These are phyloP conservation scores for Parietichytrium sp. DNA, from an alignment of 108 stramenopile species.

Conservation along the genomic window DNA sequence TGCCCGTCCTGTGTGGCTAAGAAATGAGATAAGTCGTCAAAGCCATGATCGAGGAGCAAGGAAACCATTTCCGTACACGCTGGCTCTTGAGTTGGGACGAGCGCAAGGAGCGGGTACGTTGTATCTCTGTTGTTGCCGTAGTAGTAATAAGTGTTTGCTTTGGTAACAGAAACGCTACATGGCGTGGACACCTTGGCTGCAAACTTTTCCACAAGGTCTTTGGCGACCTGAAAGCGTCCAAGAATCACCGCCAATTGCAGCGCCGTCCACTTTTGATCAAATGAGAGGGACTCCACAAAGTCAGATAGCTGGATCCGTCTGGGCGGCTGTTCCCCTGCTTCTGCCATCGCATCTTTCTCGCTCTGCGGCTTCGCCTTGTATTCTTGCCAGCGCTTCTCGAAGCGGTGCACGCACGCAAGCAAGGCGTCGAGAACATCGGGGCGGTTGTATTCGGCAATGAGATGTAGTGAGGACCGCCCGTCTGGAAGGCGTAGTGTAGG, in stretches of 20 bases:
- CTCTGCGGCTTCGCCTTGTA: conserved; percentile 5
- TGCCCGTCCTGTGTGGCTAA: too few species aligned
- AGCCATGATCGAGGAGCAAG: not conserved
- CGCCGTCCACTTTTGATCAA: not conserved
- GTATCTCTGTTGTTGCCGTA: not conserved
- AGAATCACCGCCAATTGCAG: conserved; percentile 7
- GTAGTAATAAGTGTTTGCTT: not conserved
- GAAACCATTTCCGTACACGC: not conserved
- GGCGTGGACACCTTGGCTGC: not conserved
- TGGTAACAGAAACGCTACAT: too few species aligned
- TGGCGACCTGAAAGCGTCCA: not conserved
- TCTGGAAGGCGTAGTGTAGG: conserved; percentile 34
- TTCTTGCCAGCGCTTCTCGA: not conserved
- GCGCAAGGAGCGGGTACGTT: not conserved
- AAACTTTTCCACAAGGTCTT: not conserved
- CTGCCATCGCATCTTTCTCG: not conserved
- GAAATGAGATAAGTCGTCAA: not conserved
- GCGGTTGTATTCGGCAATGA: conserved; percentile 31
- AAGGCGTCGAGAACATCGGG: not conserved
- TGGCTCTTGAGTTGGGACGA: not conserved
- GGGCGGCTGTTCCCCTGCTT: not conserved
- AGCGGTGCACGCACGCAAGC: not conserved
- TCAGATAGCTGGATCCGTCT: not conserved
- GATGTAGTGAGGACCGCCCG: conserved; percentile 20
- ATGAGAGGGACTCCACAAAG: not conserved